These are phyloP conservation scores for Dalechampia spathulata DNA, from an alignment of 441 rosid species.

Conservation along the genomic window DNA sequence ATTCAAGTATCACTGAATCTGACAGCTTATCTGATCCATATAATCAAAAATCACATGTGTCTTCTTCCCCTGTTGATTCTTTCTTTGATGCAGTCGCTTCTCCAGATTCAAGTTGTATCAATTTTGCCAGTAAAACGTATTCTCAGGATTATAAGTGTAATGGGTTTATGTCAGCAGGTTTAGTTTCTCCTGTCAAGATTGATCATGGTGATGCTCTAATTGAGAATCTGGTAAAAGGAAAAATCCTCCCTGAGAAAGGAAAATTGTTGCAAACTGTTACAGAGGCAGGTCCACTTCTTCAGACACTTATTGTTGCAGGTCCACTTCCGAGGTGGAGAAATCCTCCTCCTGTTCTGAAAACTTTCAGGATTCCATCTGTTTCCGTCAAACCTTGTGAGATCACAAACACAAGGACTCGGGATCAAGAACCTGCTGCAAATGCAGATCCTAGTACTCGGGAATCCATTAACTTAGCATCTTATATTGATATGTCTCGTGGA, in stretches of 20 bases:
- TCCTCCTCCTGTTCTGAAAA: constrained; percentile 65
- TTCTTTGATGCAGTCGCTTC: constrained; percentile 68
- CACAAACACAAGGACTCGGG: constrained; percentile 8
- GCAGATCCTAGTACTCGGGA: constrained; percentile 4
- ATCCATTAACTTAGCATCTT: constrained; percentile 11
- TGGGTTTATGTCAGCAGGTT: constrained; percentile 44
- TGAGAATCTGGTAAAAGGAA: constrained; percentile 43
- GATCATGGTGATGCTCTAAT: constrained; percentile 37
- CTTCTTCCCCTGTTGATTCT: constrained; percentile 63
- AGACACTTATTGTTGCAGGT: constrained; percentile 69
- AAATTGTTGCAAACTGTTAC: constrained; percentile 59
- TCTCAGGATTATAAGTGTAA: constrained; percentile 42
- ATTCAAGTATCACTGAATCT: constrained; percentile 82
- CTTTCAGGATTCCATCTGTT: constrained; percentile 46
- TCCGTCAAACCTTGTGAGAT: constrained; percentile 26
- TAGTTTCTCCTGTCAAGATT: constrained; percentile 21
- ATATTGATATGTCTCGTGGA: constrained; percentile 21
- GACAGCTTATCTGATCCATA: constrained; percentile 44
- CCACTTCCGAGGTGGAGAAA: constrained; percentile 90
- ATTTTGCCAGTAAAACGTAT: too few species aligned
- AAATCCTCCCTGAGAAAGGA: constrained; percentile 57
- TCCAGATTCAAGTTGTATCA: too few species aligned
- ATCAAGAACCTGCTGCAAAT: constrained; percentile 3
- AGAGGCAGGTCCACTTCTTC: constrained; percentile 77
- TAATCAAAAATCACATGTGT: constrained; percentile 38